Conservation (phyloP, 371 early-diverging fungal genomes). For the Mucor velutinosus region DNA sequence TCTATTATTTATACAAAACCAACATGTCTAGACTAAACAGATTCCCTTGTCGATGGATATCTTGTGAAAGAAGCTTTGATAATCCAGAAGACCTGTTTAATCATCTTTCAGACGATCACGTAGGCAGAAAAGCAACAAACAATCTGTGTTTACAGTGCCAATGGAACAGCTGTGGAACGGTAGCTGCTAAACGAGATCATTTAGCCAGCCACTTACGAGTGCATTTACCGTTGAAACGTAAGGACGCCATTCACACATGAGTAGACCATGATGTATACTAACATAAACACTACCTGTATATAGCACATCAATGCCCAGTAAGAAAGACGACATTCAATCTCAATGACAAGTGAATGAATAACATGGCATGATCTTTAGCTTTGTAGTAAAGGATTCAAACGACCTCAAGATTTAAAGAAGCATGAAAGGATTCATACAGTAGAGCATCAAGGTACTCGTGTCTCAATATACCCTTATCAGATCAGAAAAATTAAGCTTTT, state of each 20-base stretch:
- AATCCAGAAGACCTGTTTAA: constrained; percentile 78
- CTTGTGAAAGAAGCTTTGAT: constrained; percentile 55
- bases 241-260: not conserved
- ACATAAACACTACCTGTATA: not conserved
- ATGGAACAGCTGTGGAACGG: constrained; percentile 81
- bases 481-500: not conserved
- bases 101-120: constrained; percentile 85
- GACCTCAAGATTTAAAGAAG: constrained; percentile 94
- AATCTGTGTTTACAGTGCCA: constrained; percentile 86
- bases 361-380: constrained; percentile 37
- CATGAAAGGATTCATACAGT: constrained; percentile 86
- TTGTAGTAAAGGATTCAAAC: constrained; percentile 88
- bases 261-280: not conserved
- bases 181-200: constrained; percentile 88
- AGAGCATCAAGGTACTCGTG: constrained; percentile 41
- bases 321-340: constrained; percentile 6
- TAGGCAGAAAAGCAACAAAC: constrained; percentile 88
- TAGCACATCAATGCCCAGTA: constrained; percentile 29
- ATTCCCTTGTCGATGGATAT: constrained; percentile 54
- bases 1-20: not conserved
- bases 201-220: constrained; percentile 89
- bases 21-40: constrained; percentile 5
- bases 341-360: not conserved
- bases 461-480: not conserved
- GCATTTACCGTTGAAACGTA: constrained; percentile 88